Evolutionary conservation across 1,284 basidiomycete species (phyloP).

Genomic region (Malassezia restricta): DNA sequence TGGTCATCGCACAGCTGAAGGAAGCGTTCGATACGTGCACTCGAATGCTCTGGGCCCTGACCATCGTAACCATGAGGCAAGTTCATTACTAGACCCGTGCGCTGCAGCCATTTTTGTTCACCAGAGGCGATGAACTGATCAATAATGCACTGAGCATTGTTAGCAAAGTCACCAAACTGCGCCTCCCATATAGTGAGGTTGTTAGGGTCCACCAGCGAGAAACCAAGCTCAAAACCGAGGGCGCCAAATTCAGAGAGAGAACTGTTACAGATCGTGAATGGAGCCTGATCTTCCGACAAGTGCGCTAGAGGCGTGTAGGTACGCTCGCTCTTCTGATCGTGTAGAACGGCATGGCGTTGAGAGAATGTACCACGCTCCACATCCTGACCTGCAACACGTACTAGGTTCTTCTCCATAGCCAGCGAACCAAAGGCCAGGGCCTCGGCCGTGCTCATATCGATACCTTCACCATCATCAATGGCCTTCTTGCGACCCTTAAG

Average conservation of each 20-base stretch:
- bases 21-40: conserved; percentile 89
- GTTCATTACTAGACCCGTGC: conserved; percentile 79
- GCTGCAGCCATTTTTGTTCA: conserved; percentile 95
- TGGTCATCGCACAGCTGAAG: conserved; percentile 96
- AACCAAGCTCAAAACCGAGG: conserved; percentile 95
- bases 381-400: conserved; percentile 93
- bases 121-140: conserved; percentile 98
- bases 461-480: conserved; percentile 75
- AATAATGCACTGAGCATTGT: conserved; percentile 80
- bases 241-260: conserved; percentile 89
- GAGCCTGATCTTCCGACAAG: conserved; percentile 72
- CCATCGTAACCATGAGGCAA: conserved; percentile 91
- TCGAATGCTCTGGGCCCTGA: conserved; percentile 97
- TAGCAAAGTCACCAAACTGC: conserved; percentile 85
- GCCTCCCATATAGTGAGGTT: conserved; percentile 93
- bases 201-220: conserved; percentile 92
- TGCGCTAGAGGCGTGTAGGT: conserved; percentile 83
- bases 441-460: conserved; percentile 99
- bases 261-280: conserved; percentile 91
- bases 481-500: conserved; percentile 74
- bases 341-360: conserved; percentile 93
- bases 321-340: conserved; percentile 85
- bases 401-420: conserved; percentile 80
- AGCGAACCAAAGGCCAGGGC: conserved; percentile 90
- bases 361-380: conserved; percentile 99